Evolutionary conservation across 345 rosid species (phyloP).

Genomic region (Heritiera fomes): DNA sequence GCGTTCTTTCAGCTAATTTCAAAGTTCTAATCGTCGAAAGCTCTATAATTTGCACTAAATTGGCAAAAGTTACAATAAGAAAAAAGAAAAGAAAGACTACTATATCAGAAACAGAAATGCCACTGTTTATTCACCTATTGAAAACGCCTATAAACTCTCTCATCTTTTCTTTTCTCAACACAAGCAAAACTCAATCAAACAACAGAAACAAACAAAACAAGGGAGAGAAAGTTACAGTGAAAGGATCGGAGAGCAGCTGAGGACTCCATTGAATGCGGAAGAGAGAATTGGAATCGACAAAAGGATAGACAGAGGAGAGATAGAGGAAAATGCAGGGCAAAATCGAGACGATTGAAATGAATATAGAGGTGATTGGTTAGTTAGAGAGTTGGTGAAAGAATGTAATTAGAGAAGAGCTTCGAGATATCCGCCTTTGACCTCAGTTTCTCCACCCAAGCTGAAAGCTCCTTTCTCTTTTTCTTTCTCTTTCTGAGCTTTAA

Average conservation of each 20-base stretch:
- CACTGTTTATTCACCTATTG: not conserved
- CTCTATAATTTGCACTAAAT: not conserved
- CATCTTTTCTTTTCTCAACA: not conserved
- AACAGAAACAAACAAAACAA: not conserved
- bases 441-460: not conserved
- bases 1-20: not conserved
- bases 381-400: not conserved
- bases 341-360: not conserved
- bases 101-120: not conserved
- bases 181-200: constrained; percentile 3
- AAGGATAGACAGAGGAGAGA: not conserved
- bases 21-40: not conserved
- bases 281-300: constrained; percentile 13
- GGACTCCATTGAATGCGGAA: constrained; percentile 61
- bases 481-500: not conserved
- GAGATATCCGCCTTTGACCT: not conserved
- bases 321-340: not conserved
- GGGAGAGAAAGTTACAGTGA: constrained; percentile 45
- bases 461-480: not conserved
- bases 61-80: not conserved
- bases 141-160: not conserved
- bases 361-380: not conserved
- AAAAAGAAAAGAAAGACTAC: not conserved
- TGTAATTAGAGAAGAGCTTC: not conserved
- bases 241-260: constrained; percentile 65